Evolutionary conservation across 2,329 filamentous ascomycete genomes (phyloP), one percentile per base, ranked within the genome.

Genomic region (Massarina eburnea): DNA sequence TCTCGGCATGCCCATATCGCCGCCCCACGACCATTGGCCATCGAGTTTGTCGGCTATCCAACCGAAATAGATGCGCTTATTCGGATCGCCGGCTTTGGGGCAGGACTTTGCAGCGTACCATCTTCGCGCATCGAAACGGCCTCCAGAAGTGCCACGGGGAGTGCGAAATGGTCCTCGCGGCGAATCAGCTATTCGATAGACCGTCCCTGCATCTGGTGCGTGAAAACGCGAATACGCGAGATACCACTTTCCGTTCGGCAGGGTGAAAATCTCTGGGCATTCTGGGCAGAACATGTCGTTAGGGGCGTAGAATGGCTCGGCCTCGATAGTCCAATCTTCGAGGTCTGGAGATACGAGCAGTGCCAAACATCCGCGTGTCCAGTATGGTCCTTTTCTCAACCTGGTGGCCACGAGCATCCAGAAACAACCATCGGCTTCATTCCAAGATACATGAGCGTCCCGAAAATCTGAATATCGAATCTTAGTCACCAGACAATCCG

Each of bases 401-500:
- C 68, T 59, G 3, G 67, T 63, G 20, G 61, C 66, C 10, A 71
- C 63, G n/a, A 71, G 58, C 68, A 71, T 71, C 67, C 67, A 71
- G 39, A 62, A 71, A n/a, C 52, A 46, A 1, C 46, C 35, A 37
- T 68, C 66, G 15, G 43, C 45, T 1, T 48, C 46, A 48, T 70
- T 67, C 48, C 52, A 70, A 44, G 68, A 70, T 40, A 71, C 54
- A 42, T 62, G 70, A 1, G 68, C 66, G 45, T 71, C 68, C 21
- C 68, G 61, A 50, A 71, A 70, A 49, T 71, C n/a, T n/a, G n/a
- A n/a, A n/a, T n/a, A n/a, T n/a, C n/a, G n/a, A n/a, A n/a, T n/a
- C n/a, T n/a, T n/a, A n/a, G n/a, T n/a, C n/a, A n/a, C n/a, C n/a
- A n/a, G n/a, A n/a, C n/a, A n/a, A n/a, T n/a, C n/a, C n/a, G n/a